phyloP scores from a whole-genome alignment of 1,284 basidiomycete species.

The Ceratobasidium papillatum region DNA sequence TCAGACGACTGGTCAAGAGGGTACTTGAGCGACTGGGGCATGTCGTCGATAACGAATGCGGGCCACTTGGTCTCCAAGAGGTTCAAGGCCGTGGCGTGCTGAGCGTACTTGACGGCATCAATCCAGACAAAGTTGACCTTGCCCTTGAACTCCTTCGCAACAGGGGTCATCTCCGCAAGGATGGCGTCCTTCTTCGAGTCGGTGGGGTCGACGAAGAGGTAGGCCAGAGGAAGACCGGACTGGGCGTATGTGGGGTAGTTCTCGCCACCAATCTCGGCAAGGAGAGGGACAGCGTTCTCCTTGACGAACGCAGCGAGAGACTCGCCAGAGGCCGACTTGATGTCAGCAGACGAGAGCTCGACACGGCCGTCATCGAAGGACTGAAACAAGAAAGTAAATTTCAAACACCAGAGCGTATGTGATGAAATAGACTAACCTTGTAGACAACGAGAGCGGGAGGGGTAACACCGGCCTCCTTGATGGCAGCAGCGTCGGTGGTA shows the following conservation, averaged over 20 bases:
- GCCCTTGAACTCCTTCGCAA: conserved; percentile 84
- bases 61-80: conserved; percentile 88
- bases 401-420: neutral
- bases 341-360: conserved; percentile 72
- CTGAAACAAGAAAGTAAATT: conserved; percentile 24
- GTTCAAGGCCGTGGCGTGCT: conserved; percentile 96
- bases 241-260: conserved; percentile 91
- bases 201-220: conserved; percentile 91
- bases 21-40: conserved; percentile 87
- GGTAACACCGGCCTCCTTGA: conserved; percentile 74
- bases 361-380: conserved; percentile 87
- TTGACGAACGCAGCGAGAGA: conserved; percentile 82
- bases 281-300: conserved; percentile 85
- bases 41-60: conserved; percentile 91
- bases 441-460: conserved; percentile 91
- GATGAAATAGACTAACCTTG: conserved; percentile 58
- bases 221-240: conserved; percentile 88
- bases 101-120: conserved; percentile 92
- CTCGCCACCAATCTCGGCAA: conserved; percentile 94
- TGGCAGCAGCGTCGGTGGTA: conserved; percentile 74
- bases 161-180: conserved; percentile 74
- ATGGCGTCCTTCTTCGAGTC: conserved; percentile 67
- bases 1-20: conserved; percentile 79
- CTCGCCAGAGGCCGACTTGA: conserved; percentile 64
- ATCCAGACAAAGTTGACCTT: conserved; percentile 99